A percentile compares a stretch with the other conserved stretches of the same genome.
These are phyloP conservation scores for Dacryopinax primogenitus DNA, from an alignment of 768 basidiomycete species.

Conservation along the genomic window DNA sequence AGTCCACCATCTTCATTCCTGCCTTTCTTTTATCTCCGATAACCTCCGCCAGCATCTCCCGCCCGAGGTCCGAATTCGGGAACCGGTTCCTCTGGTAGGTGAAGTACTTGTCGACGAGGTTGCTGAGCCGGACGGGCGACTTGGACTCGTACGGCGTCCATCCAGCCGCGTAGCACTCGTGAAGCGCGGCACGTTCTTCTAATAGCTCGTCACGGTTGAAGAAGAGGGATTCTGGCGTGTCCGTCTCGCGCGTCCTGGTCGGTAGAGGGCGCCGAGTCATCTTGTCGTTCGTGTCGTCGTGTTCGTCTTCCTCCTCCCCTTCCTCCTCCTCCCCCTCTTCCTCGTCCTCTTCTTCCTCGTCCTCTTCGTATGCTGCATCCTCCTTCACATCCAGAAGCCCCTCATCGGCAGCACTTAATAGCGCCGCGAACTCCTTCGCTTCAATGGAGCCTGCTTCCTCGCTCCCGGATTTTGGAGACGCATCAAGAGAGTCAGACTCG, in stretches of 20 bases:
- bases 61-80: not conserved
- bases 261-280: not conserved
- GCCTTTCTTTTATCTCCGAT: not conserved
- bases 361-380: not conserved
- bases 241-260: not conserved
- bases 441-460: no score
- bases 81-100: not conserved
- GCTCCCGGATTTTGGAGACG: no score
- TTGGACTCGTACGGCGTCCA: not conserved
- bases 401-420: no score
- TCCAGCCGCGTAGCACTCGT: not conserved
- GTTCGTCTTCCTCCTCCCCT: not conserved
- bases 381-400: not conserved
- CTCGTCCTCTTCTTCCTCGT: not conserved
- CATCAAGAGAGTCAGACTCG: no score
- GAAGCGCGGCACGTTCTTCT: not conserved
- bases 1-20: not conserved
- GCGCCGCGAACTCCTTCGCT: no score
- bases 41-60: not conserved
- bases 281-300: not conserved
- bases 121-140: not conserved
- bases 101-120: not conserved
- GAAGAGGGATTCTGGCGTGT: not conserved
- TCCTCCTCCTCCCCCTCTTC: not conserved
- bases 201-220: not conserved